A percentile compares a stretch with the other conserved stretches of the same genome.
phyloP scores from a whole-genome alignment of 345 rosid species.

The Heritiera littoralis region DNA sequence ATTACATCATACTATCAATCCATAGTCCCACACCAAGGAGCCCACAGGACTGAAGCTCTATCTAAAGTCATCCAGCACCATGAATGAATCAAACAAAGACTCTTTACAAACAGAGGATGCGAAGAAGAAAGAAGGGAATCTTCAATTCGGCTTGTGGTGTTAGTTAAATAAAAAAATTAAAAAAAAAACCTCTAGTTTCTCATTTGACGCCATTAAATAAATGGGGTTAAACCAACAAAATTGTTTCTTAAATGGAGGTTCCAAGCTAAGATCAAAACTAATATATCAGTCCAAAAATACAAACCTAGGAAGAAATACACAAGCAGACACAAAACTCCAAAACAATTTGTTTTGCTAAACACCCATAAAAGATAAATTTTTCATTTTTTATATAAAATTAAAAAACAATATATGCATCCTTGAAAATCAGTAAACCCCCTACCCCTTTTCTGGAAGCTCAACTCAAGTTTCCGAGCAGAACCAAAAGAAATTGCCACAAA shows the following conservation, averaged over 20 bases:
- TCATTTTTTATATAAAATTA: not conserved
- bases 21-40: not conserved
- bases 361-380: slow-evolving; percentile 9
- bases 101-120: not conserved
- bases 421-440: slow-evolving; percentile 15
- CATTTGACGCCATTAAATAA: slow-evolving; percentile 17
- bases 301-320: slow-evolving; percentile 18
- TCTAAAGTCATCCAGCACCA: slow-evolving; percentile 3
- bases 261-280: slow-evolving; percentile 15
- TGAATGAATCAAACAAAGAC: slow-evolving; percentile 5
- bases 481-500: not conserved
- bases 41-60: not conserved
- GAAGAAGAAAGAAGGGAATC: slow-evolving; percentile 24
- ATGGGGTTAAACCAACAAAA: slow-evolving; percentile 8
- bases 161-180: not conserved
- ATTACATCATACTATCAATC: not conserved
- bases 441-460: slow-evolving; percentile 11
- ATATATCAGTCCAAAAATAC: slow-evolving; percentile 11
- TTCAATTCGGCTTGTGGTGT: slow-evolving; percentile 15
- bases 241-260: slow-evolving; percentile 17
- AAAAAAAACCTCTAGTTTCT: slow-evolving; percentile 8
- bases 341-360: slow-evolving; percentile 12
- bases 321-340: slow-evolving; percentile 37
- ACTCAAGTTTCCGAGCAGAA: not conserved
- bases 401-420: not conserved